Evolutionary conservation across 768 basidiomycete species (phyloP).

Genomic region (Lentinula guzmanii): DNA sequence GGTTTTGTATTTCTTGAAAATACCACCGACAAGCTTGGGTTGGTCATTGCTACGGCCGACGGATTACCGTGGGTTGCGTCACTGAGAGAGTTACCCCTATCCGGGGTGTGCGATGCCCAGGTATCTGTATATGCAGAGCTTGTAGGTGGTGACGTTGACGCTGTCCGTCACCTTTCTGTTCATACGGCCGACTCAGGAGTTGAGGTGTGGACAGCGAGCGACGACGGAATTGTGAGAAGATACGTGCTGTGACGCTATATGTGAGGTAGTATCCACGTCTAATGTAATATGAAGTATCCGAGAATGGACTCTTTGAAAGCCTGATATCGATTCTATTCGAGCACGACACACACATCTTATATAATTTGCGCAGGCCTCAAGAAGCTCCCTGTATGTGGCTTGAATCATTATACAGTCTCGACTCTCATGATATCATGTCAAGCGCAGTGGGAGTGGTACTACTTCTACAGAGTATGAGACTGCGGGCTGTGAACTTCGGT

Average conservation of each 20-base stretch:
- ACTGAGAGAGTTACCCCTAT: not conserved
- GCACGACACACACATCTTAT: too few relatives aligned
- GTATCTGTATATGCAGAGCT: slow-evolving; percentile 60
- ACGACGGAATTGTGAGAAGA: slow-evolving; percentile 56
- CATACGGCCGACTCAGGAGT: slow-evolving; percentile 19
- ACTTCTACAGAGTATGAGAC: too few relatives aligned
- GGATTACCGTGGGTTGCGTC: slow-evolving; percentile 12
- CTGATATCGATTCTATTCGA: too few relatives aligned
- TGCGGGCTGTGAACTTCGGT: too few relatives aligned
- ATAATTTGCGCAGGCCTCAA: too few relatives aligned
- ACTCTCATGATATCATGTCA: too few relatives aligned
- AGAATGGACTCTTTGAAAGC: too few relatives aligned
- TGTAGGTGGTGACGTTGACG: slow-evolving; percentile 57
- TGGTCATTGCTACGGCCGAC: not conserved
- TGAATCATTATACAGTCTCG: too few relatives aligned
- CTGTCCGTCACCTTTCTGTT: slow-evolving; percentile 34
- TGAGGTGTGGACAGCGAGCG: slow-evolving; percentile 52
- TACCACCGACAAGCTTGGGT: not conserved
- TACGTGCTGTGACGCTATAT: slow-evolving; percentile 22
- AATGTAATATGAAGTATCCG: too few relatives aligned
- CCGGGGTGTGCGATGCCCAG: slow-evolving; percentile 34
- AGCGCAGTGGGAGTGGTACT: too few relatives aligned
- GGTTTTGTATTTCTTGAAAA: slow-evolving; percentile 20
- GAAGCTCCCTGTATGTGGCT: too few relatives aligned
- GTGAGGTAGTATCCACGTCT: too few relatives aligned